These are phyloP conservation scores for Parathielavia hyrcaniae DNA, from an alignment of 495 filamentous ascomycete species.

Conservation along the genomic window DNA sequence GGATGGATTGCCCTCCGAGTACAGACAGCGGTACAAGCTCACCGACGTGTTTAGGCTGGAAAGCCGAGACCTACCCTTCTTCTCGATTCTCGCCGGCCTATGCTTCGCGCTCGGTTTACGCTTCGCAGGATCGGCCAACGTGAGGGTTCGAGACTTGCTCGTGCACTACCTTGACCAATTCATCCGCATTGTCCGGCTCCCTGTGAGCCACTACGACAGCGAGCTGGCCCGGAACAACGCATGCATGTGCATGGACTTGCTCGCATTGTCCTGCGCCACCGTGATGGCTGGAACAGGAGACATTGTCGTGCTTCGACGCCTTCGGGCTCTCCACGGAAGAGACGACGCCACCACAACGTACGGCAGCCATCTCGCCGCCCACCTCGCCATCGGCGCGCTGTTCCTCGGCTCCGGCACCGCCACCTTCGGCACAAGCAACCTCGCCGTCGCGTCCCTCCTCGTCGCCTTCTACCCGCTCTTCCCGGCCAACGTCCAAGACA, in stretches of 20 bases:
- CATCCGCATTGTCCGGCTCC: slow-evolving; percentile 66
- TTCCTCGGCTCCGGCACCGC: slow-evolving; percentile 89
- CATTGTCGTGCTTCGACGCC: slow-evolving; percentile 75
- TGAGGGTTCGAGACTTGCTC: slow-evolving; percentile 68
- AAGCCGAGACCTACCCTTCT: slow-evolving; percentile 81
- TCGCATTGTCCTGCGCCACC: slow-evolving; percentile 72
- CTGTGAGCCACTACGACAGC: slow-evolving; percentile 67
- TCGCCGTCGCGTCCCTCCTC: slow-evolving; percentile 78
- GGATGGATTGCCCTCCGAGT: slow-evolving; percentile 61
- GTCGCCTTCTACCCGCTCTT: slow-evolving; percentile 93
- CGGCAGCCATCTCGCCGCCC: slow-evolving; percentile 85
- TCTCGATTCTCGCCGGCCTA: slow-evolving; percentile 84
- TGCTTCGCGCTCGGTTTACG: slow-evolving; percentile 79
- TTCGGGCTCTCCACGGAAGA: slow-evolving; percentile 83
- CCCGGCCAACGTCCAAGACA: slow-evolving; percentile 81
- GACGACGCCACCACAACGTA: slow-evolving; percentile 78
- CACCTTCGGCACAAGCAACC: slow-evolving; percentile 83
- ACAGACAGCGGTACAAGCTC: slow-evolving; percentile 52
- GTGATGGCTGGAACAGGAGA: slow-evolving; percentile 97
- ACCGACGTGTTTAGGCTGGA: slow-evolving; percentile 49
- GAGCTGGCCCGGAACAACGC: slow-evolving; percentile 74
- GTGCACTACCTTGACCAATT: slow-evolving; percentile 82
- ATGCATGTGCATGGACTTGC: slow-evolving; percentile 80
- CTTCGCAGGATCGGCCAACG: slow-evolving; percentile 75
- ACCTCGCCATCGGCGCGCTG: slow-evolving; percentile 84